These are phyloP conservation scores for Melampsora abietis-canadensis DNA, from an alignment of 1,284 basidiomycete genomes.

Conservation along the genomic window DNA sequence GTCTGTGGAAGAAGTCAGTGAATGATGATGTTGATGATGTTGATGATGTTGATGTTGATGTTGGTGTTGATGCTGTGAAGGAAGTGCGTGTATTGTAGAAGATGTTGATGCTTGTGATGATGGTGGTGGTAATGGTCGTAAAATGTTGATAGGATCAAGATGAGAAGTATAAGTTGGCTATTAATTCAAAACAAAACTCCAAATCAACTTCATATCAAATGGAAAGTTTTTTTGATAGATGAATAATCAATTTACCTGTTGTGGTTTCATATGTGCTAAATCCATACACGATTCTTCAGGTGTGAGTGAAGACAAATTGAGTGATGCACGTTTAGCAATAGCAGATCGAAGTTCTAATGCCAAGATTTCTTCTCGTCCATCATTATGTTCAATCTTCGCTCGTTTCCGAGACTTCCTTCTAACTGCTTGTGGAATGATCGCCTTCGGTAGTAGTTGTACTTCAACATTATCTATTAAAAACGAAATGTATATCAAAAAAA, in stretches of 20 bases:
- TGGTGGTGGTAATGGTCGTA: conserved; percentile 6
- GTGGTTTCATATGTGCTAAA: conserved; percentile 39
- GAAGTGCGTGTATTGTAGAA: not conserved
- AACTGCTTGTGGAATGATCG: conserved; percentile 33
- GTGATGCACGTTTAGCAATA: conserved; percentile 29
- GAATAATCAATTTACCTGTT: conserved; percentile 17
- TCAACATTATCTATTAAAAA: conserved; percentile 41
- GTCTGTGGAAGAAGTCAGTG: too few relatives aligned
- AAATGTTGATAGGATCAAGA: conserved; percentile 32
- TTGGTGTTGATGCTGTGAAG: not conserved
- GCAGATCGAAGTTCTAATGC: conserved; percentile 32
- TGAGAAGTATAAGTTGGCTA: conserved; percentile 18
- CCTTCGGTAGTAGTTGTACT: conserved; percentile 37
- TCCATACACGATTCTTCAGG: conserved; percentile 37
- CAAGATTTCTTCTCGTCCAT: conserved; percentile 30
- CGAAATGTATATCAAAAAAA: not conserved
- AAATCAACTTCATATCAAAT: not conserved
- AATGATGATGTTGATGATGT: too few relatives aligned
- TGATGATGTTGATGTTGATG: not conserved
- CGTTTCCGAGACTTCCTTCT: conserved; percentile 26
- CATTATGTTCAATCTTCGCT: conserved; percentile 23
- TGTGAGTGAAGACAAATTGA: conserved; percentile 31
- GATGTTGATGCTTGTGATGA: not conserved
- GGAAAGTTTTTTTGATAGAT: too few relatives aligned
- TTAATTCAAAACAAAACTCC: not conserved